A percentile compares a stretch with the other conserved stretches of the same genome.
These are phyloP conservation scores for Penicillium odoratum DNA, from an alignment of 495 filamentous ascomycete genomes.

Conservation along the genomic window DNA sequence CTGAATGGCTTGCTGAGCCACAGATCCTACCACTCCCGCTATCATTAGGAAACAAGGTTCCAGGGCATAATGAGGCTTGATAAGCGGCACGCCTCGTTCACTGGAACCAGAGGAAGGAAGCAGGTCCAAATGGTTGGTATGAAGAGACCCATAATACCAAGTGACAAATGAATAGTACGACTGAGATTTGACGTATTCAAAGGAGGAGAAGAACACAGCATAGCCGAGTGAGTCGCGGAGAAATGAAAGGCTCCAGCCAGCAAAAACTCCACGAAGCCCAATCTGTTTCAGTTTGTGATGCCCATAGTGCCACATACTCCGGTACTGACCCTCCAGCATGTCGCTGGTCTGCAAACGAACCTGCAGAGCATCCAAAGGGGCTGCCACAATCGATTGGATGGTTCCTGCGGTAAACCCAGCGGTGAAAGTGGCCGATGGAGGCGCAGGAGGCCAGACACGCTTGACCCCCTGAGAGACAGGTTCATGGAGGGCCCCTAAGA, in stretches of 20 bases:
- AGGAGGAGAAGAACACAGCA: slow-evolving; percentile 80
- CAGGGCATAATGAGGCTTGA: slow-evolving; percentile 81
- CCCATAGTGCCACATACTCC: slow-evolving; percentile 81
- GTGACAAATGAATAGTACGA: slow-evolving; percentile 78
- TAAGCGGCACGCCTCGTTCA: slow-evolving; percentile 48
- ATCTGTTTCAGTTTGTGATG: slow-evolving; percentile 73
- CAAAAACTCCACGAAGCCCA: slow-evolving; percentile 76
- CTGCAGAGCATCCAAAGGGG: slow-evolving; percentile 86
- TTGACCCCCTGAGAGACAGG: slow-evolving; percentile 67
- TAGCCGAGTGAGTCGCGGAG: slow-evolving; percentile 80
- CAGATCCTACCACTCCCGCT: slow-evolving; percentile 73
- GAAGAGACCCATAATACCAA: slow-evolving; percentile 68
- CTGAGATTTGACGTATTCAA: slow-evolving; percentile 87
- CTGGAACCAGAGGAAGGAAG: slow-evolving; percentile 24
- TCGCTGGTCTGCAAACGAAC: slow-evolving; percentile 73
- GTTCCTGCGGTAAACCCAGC: slow-evolving; percentile 77
- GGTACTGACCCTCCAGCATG: slow-evolving; percentile 65
- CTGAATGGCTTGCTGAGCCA: slow-evolving; percentile 76
- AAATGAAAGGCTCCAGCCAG: slow-evolving; percentile 76
- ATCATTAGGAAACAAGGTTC: slow-evolving; percentile 80
- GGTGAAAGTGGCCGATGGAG: slow-evolving; percentile 62
- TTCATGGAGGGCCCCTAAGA: slow-evolving; percentile 68
- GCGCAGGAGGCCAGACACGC: slow-evolving; percentile 74
- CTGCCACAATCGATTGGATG: slow-evolving; percentile 77
- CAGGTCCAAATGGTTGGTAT: slow-evolving; percentile 29